Evolutionary conservation across 257 asterid species (phyloP), one percentile per base, ranked within the genome.

Genomic region (Paulownia fortunei): DNA sequence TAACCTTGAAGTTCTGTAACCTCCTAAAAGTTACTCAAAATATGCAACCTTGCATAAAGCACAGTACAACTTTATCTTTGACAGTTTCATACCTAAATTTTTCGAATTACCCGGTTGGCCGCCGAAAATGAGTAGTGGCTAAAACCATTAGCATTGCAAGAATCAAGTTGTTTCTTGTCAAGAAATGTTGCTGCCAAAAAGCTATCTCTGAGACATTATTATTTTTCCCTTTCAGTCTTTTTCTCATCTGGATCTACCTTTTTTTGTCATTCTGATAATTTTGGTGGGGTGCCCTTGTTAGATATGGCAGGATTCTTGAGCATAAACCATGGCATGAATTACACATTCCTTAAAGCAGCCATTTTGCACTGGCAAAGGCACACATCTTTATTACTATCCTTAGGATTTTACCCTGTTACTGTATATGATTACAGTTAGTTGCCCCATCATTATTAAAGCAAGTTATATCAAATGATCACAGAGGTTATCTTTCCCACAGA

Each of bases 241-340:
- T 54, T 42, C 62, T 65, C 64, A 65, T 42, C 6, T 79, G 61
- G 75, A 76, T 72, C 75, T 79, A 71, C 75, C 69, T 26, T 24
- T 21, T 18, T 55, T 70, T 47, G 36, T 74, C 65, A 32, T 10
- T 61, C 41, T 42, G 41, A 18, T 39, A 61, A 49, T 61, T 34
- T 54, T 36, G 74, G 78, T 69, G 46, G 74, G 68, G 80, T 15
- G 13, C 59, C 74, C 58, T 66, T 76, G 59, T 37, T 46, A 54
- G 76, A 12, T 47, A 74, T 80, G 36, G 54, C 27, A 11, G 41
- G 60, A 16, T 55, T 66, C 76, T 65, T 77, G 39, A 55, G 60
- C 66, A 24, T 54, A 37, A 49, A 69, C 44, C 8, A 60, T 24
- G 26, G 68, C 58, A 69, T 69, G 76, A 26, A 49, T 13, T 76